Percentiles rank a stretch among this genome's conserved stretches.
Conservation (phyloP, 257 asterid genomes). For the Ligustrum vulgare region DNA sequence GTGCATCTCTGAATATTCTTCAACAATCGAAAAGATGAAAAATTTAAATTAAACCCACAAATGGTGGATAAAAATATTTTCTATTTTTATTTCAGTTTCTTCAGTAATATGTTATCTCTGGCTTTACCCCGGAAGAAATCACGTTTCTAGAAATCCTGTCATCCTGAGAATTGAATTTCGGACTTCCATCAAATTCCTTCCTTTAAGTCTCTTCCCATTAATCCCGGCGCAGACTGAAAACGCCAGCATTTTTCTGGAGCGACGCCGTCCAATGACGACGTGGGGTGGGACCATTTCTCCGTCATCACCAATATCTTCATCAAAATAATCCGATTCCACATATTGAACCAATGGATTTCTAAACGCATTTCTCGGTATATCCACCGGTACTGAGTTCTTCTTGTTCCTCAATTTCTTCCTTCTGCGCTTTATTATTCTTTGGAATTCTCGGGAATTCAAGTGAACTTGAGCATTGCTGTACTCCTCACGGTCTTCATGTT, state of each 20-base stretch:
- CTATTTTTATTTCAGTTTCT: no score
- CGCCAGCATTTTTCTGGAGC: constrained; percentile 63
- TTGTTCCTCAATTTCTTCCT: constrained; percentile 15
- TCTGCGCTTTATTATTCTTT: no score
- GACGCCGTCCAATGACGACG: constrained; percentile 60
- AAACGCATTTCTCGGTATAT: constrained; percentile 31
- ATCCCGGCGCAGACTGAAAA: constrained; percentile 69
- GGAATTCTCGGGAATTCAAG: no score
- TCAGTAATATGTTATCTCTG: background rate
- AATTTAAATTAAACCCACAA: background rate
- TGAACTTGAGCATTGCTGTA: no score
- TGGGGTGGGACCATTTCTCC: constrained; percentile 84
- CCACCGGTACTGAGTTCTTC: constrained; percentile 48
- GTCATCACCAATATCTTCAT: background rate
- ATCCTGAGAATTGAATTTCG: constrained; percentile 68
- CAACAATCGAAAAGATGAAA: background rate
- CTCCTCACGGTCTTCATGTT: background rate
- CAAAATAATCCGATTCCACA: constrained; percentile 18
- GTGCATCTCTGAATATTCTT: no score
- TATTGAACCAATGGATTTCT: constrained; percentile 24
- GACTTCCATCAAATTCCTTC: constrained; percentile 69
- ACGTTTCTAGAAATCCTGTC: constrained; percentile 83
- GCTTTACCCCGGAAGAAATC: background rate
- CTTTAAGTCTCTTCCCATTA: constrained; percentile 68
- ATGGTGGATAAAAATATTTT: background rate